Evolutionary conservation across 305 asterid genomes (phyloP), one percentile per base, ranked within the genome.

Genomic region (Plantago coronopus): DNA sequence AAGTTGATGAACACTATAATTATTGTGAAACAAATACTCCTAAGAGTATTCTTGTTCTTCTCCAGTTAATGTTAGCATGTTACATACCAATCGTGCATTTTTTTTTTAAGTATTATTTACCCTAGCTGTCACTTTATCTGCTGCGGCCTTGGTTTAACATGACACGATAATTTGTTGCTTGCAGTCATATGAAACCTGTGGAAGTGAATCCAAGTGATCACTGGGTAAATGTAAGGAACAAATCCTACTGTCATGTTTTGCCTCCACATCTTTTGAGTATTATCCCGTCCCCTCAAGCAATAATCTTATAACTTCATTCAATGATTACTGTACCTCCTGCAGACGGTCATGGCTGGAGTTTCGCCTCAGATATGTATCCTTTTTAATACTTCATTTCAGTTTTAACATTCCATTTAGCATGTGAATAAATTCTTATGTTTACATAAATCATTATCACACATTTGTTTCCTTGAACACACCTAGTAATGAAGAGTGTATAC

Each of bases 151-250:
- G 37, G 54, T 63, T 66, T 68, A 72, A 68, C 80, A 57, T 63
- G 75, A 56, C 54, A 25, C 63, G 40, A 34, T 34, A 3, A 34
- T 45, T 22, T 63, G 68, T 81, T 62, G 50, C 70, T 76, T 70
- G 60, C 88, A 91, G 98, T 79, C 95, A 82, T 69, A 84, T 91
- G 96, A 91, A 81, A 79, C 85, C 94, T 18, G 85, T 91, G 77
- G 96, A 91, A 57, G 69, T 83, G 81, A 86, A 78, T 75, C 98
- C 98, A 57, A 78, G 55, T 77, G 98, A 91, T 67, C 96, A 88
- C 72, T 88, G 95, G 96, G 72, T 69, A 65, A 91, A 86, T 81
- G 98, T 91, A 84, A 82, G 97, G 62, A 67, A 57, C 48, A 37
- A 53, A 54, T 51, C 54, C 64, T 51, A 48, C 58, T 71, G 31